Evolutionary conservation across 345 rosid genomes (phyloP), one percentile per base, ranked within the genome.

Genomic region (Melastoma malabathricum): DNA sequence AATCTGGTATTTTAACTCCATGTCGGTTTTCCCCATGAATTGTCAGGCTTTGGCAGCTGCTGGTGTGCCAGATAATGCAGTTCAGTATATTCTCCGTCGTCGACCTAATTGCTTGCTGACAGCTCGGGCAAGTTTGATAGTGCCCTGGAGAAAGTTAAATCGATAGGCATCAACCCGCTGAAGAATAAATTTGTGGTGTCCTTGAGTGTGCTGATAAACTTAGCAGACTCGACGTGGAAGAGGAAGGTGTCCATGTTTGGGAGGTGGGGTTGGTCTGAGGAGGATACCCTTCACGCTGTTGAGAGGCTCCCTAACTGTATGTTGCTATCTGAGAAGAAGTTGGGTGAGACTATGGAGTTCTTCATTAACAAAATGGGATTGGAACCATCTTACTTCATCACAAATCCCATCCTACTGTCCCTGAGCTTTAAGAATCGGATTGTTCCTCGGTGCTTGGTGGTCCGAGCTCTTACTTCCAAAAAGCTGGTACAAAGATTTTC

Each of bases 381-480:
- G 44, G 55, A 53, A n/a, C 4, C 68, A 13, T 47, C 54, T 0
- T 47, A 5, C 19, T 17, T 72, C 25, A 61, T 53, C n/a, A 27
- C 19, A 19, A 2, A 4, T 9, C 72, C 71, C 0, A 0, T 7
- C 2, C 0, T 61, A 18, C 9, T 69, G 48, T 3, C 43, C 1
- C 6, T 34, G 7, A 75, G 80, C 54, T 29, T 74, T 47, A 60
- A 64, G 59, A 68, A 66, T 49, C 55, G 65, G 31, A 44, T 71
- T 18, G 14, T 66, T 23, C 79, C 79, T 0, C 49, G 82, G 64
- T 50, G 34, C 10, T 14, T 29, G 13, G 68, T 68, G 39, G 31
- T 51, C 45, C 56, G 44, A 9, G 46, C 44, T 51, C 46, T 72
- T 44, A 12, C 61, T 9, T 59, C 68, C 0, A 59, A 56, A 47